Conservation (phyloP, 2,329 filamentous ascomycete genomes). For the Gliomastix tumulicola region DNA sequence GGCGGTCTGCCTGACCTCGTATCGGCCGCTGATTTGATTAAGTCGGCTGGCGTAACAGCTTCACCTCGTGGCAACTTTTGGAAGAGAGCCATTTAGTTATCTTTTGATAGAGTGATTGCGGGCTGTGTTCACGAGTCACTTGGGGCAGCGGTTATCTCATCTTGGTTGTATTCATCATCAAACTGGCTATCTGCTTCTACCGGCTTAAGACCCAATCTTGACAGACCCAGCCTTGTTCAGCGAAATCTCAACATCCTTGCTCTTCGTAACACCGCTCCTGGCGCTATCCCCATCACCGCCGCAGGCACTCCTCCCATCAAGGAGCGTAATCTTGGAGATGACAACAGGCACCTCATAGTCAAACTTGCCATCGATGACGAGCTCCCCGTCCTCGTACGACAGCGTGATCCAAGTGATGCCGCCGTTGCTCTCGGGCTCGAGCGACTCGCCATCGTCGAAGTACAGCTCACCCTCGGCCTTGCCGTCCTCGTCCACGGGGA, state of each 20-base stretch:
- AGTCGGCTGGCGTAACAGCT: no score
- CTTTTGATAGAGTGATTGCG: no score
- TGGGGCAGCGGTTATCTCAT: no score
- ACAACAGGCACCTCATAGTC: slow-evolving; percentile 36
- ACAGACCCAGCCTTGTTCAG: slow-evolving; percentile 6
- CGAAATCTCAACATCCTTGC: slow-evolving; percentile 6
- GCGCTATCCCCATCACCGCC: neutral
- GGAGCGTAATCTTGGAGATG: slow-evolving; percentile 42
- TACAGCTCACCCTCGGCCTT: slow-evolving; percentile 63
- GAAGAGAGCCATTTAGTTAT: no score
- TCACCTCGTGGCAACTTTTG: no score
- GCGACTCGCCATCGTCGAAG: slow-evolving; percentile 67
- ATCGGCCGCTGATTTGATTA: no score
- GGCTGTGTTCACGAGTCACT: no score
- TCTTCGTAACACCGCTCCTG: neutral
- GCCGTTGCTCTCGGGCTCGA: slow-evolving; percentile 41
- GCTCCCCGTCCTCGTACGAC: slow-evolving; percentile 43
- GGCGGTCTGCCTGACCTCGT: no score
- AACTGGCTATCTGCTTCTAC: neutral
- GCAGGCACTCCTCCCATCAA: slow-evolving; percentile 13
- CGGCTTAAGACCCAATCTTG: neutral
- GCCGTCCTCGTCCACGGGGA: slow-evolving; percentile 57
- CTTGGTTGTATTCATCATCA: no score
- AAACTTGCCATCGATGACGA: slow-evolving; percentile 46
- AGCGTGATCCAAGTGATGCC: slow-evolving; percentile 53